Evolutionary conservation across 2,329 filamentous ascomycete species (phyloP).

Genomic region (Lachnellula occidentalis): DNA sequence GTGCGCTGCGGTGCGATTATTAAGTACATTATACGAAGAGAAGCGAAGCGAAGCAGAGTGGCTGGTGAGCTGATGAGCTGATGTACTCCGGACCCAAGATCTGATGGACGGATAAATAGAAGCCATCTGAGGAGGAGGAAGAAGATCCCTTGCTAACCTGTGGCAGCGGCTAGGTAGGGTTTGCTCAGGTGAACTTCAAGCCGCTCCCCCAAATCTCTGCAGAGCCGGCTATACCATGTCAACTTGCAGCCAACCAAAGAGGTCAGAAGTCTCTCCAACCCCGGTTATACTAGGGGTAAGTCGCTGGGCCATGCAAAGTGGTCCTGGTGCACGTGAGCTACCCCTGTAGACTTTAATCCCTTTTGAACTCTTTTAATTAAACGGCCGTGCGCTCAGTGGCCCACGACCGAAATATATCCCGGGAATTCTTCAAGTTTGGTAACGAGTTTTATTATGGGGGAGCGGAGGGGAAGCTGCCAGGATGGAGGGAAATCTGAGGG

Average conservation of each 20-base stretch:
- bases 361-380: constrained; percentile 3
- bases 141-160: background rate
- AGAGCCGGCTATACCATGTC: background rate
- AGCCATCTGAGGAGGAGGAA: too few relatives aligned
- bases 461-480: background rate
- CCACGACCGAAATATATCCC: constrained; percentile 8
- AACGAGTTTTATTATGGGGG: constrained; percentile 6
- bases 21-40: too few relatives aligned
- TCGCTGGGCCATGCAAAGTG: background rate
- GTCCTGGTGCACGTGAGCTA: constrained; percentile 10
- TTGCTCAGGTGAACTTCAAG: background rate
- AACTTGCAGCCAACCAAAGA: background rate
- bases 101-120: too few relatives aligned
- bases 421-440: constrained; percentile 8
- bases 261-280: background rate
- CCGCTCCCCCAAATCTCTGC: background rate
- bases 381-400: constrained; percentile 7
- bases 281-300: background rate
- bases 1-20: too few relatives aligned
- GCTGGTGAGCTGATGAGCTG: too few relatives aligned
- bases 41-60: too few relatives aligned
- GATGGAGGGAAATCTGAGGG: constrained; percentile 7
- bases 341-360: constrained; percentile 1
- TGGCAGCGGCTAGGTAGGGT: background rate
- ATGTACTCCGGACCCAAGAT: too few relatives aligned